Percentiles rank a stretch among this genome's conserved stretches.
Conservation (phyloP, 345 rosid species). For the Anacardium occidentale region DNA sequence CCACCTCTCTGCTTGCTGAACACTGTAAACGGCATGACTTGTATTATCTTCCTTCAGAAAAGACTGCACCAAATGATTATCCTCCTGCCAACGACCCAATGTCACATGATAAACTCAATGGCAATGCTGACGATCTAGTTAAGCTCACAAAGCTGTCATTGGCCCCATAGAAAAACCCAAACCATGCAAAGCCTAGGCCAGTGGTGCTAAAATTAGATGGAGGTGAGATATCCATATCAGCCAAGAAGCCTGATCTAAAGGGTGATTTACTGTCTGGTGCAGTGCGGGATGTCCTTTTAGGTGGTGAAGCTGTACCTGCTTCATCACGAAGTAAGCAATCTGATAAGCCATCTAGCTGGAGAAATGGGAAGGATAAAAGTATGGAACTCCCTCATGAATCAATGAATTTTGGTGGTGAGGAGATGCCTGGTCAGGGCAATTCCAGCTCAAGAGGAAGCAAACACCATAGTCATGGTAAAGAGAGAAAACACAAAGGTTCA, state of each 20-base stretch:
- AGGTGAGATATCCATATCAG: constrained; percentile 32
- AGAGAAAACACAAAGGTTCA: constrained; percentile 38
- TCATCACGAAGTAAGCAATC: constrained; percentile 31
- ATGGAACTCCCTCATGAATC: constrained; percentile 28
- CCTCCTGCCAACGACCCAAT: constrained; percentile 76
- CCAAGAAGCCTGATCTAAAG: constrained; percentile 35
- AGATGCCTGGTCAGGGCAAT: constrained; percentile 31
- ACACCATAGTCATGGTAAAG: constrained; percentile 49
- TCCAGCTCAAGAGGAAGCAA: constrained; percentile 52
- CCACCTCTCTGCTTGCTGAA: constrained; percentile 72
- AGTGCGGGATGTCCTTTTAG: constrained; percentile 68
- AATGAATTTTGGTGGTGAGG: constrained; percentile 32
- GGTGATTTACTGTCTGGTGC: constrained; percentile 61
- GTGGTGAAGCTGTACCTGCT: constrained; percentile 33
- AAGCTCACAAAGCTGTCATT: constrained; percentile 59
- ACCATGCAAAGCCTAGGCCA: constrained; percentile 73
- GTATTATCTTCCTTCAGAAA: constrained; percentile 73
- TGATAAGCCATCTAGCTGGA: constrained; percentile 37
- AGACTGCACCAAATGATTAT: constrained; percentile 48
- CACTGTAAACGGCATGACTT: constrained; percentile 87
- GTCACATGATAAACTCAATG: constrained; percentile 29
- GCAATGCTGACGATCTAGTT: constrained; percentile 44
- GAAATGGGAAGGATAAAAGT: constrained; percentile 64
- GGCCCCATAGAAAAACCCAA: constrained; percentile 51
- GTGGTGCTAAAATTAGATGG: constrained; percentile 89